Conservation (phyloP, 768 basidiomycete species). For the Cystobasidium ongulense region DNA sequence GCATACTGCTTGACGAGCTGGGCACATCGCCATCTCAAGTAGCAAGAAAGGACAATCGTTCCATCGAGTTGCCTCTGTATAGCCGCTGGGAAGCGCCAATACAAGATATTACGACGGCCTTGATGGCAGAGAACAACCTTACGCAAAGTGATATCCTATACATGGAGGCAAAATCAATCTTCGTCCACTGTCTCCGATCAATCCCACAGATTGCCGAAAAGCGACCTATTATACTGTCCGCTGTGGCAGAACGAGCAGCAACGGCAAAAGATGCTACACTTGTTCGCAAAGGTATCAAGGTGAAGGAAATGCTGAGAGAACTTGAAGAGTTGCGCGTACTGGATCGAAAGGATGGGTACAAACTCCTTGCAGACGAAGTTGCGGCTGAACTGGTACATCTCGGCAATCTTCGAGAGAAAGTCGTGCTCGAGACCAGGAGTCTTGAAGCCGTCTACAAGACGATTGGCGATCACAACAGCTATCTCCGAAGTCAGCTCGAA, state of each 20-base stretch:
- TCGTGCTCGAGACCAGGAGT: conserved; percentile 78
- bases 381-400: conserved; percentile 89
- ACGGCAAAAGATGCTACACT: conserved; percentile 94
- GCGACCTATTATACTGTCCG: conserved; percentile 77
- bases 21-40: conserved; percentile 89
- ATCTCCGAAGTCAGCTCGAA: conserved; percentile 87
- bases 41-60: conserved; percentile 92
- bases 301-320: conserved; percentile 97
- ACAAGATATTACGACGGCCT: conserved; percentile 88
- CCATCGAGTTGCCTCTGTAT: conserved; percentile 83
- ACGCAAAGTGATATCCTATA: conserved; percentile 96
- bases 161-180: conserved; percentile 99
- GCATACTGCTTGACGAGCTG: conserved; percentile 91
- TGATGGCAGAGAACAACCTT: conserved; percentile 80
- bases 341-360: conserved; percentile 71
- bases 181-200: conserved; percentile 93
- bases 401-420: conserved; percentile 93
- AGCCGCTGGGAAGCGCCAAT: conserved; percentile 99
- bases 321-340: conserved; percentile 82
- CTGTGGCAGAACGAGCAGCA: conserved; percentile 86
- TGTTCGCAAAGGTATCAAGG: conserved; percentile 95
- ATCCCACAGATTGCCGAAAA: conserved; percentile 75
- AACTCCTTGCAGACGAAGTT: conserved; percentile 96
- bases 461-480: conserved; percentile 97
- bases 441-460: conserved; percentile 98